phyloP scores from a whole-genome alignment of 129 eudicot genomes.

The Saposhnikovia divaricata region DNA sequence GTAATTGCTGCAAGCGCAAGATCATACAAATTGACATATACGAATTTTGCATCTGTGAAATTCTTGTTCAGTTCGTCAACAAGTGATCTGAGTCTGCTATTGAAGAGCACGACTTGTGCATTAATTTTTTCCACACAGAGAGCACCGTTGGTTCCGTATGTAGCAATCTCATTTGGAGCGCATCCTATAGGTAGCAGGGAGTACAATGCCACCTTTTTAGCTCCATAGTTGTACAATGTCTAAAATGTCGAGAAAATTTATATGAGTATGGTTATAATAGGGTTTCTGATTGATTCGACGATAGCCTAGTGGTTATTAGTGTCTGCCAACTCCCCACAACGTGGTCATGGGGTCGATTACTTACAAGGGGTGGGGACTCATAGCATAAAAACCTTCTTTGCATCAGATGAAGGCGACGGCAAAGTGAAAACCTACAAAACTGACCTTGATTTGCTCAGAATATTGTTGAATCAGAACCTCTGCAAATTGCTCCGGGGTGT shows the following conservation, averaged over 20 bases:
- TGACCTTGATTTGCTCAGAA: slow-evolving; percentile 54
- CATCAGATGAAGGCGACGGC: background rate
- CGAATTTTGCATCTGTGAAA: slow-evolving; percentile 27
- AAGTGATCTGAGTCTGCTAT: slow-evolving; percentile 26
- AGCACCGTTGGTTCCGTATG: background rate
- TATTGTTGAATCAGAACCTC: slow-evolving; percentile 34
- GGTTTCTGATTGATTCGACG: background rate
- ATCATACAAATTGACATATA: slow-evolving; percentile 33
- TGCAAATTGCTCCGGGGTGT: slow-evolving; percentile 45
- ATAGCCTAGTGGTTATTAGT: too few species aligned
- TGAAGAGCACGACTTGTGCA: slow-evolving; percentile 26
- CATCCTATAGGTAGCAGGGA: slow-evolving; percentile 41
- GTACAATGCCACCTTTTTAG: slow-evolving; percentile 45
- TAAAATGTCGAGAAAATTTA: background rate
- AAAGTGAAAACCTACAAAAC: background rate
- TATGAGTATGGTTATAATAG: background rate
- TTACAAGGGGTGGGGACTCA: too few species aligned
- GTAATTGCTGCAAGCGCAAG: slow-evolving; percentile 21
- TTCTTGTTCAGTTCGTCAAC: slow-evolving; percentile 32
- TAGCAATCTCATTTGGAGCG: slow-evolving; percentile 15
- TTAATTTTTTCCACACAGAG: slow-evolving; percentile 32
- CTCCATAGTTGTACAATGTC: slow-evolving; percentile 47
- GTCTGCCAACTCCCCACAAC: too few species aligned
- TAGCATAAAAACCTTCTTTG: background rate
- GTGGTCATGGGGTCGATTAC: too few species aligned